A percentile compares a stretch with the other conserved stretches of the same genome.
Evolutionary conservation across 1,284 basidiomycete species (phyloP).

Genomic region (Chalciporus piperatoides): DNA sequence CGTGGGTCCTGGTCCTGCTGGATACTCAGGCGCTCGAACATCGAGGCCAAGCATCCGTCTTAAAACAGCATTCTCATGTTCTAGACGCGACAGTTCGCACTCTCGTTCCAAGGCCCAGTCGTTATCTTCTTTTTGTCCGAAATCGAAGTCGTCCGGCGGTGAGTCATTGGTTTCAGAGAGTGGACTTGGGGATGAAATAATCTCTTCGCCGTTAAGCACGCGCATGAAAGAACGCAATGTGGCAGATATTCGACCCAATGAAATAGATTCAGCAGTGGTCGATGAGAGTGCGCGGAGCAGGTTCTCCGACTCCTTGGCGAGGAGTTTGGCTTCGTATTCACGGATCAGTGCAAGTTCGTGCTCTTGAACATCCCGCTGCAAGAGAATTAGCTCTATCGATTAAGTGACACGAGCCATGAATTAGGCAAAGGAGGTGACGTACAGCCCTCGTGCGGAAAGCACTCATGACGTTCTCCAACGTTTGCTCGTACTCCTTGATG

Average conservation of each 20-base stretch:
- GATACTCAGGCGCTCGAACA: conserved; percentile 22
- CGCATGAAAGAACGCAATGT: conserved; percentile 74
- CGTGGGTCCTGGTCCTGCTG: conserved; percentile 1
- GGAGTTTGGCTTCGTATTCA: conserved; percentile 86
- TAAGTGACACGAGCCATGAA: background rate
- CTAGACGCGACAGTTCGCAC: conserved; percentile 78
- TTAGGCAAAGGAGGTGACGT: conserved; percentile 35
- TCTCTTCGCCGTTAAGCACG: conserved; percentile 71
- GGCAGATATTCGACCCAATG: conserved; percentile 70
- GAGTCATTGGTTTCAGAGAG: conserved; percentile 5
- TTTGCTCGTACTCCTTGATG: conserved; percentile 96
- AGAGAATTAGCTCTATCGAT: background rate
- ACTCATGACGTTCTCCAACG: conserved; percentile 93
- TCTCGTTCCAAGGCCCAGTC: conserved; percentile 86
- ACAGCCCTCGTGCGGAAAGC: conserved; percentile 91
- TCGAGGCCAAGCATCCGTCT: conserved; percentile 59
- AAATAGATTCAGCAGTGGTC: conserved; percentile 63
- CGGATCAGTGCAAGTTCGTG: conserved; percentile 88
- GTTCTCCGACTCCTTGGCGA: conserved; percentile 73
- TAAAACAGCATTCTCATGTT: conserved; percentile 82
- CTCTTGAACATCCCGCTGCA: conserved; percentile 88
- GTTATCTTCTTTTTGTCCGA: conserved; percentile 28
- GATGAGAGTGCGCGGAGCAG: conserved; percentile 58
- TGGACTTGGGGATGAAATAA: conserved; percentile 7
- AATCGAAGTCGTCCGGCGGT: conserved; percentile 16